Base-by-base conservation (phyloP, 2,329 filamentous ascomycete genomes). In the Graphilbum ipis-grandicollis region DNA sequence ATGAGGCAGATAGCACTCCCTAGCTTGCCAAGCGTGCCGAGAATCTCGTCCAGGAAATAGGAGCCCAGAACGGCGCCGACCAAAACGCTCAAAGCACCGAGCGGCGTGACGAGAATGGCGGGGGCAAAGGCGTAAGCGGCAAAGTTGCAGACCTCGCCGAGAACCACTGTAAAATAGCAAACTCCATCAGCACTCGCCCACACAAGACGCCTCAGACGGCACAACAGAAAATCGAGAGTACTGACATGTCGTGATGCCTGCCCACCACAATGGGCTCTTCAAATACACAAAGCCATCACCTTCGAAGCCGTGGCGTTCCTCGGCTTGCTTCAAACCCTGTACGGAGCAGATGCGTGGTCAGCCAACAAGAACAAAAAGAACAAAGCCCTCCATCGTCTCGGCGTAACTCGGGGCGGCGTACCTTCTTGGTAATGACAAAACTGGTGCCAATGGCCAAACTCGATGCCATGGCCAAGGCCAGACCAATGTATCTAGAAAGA, bases 341-440 rank as follows among this genome's bases (percentile, higher is more conserved):
- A 31, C 8, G n/a, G n/a, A n/a, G n/a, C n/a, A n/a, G n/a, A n/a
- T n/a, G n/a, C n/a, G n/a, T n/a, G n/a, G n/a, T n/a, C n/a, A n/a
- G n/a, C n/a, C n/a, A n/a, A n/a, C n/a, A n/a, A n/a, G n/a, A n/a
- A n/a, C n/a, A n/a, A n/a, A n/a, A n/a, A n/a, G n/a, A n/a, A n/a
- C n/a, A n/a, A n/a, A n/a, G n/a, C n/a, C n/a, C n/a, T n/a, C n/a
- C n/a, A n/a, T n/a, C n/a, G n/a, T n/a, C n/a, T n/a, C n/a, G n/a
- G n/a, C n/a, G n/a, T n/a, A n/a, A n/a, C n/a, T n/a, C n/a, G n/a
- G n/a, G n/a, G n/a, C n/a, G n/a, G n/a, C 60, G 56, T 62, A 90
- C 82, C 71, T 94, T 96, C 63, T 98, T 98, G 34, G 92, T 98
- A 51, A 98, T 94, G 48, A 98, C 88, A 58, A 98, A 98, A 69